Base-by-base conservation (phyloP, 352 stramenopile species). In the Globisporangium spiculum region DNA sequence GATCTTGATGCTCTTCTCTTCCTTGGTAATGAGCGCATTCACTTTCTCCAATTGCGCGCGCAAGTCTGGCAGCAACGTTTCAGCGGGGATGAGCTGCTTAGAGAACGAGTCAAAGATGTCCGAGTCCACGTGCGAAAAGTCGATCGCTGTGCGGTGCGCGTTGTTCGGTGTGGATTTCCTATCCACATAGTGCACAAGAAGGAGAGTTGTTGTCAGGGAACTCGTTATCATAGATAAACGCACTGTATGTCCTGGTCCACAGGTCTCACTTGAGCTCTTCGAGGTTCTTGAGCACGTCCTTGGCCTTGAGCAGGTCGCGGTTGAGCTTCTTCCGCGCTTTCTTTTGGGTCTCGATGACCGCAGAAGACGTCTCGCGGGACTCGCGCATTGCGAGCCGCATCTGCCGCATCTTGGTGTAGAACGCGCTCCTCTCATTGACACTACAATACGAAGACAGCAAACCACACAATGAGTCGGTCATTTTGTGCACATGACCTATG, bases 91-190 rank as follows among this genome's bases (percentile, higher is more conserved):
- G 30, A 90, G 78, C 67, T 90, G 84, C 66, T 86, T 90, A 0
- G 82, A 90, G 54, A 82, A 86, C 0, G 81, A 80, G 56, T 92
- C 84, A 44, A 92, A 90, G 7, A 73, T 71, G 62, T 90, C 82
- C 46, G 84, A 92, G 66, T 90, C 80, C 4, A 92, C 72, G 53
- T 83, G 64, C 3, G 73, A 69, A 12, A 74, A 69, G 14, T 82
- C 70, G 10, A 70, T 75, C 8, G 54, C 64, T 1, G 24, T 59
- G 34, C 65, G 72, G 12, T 65, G 57, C 32, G 60, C 8, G 46
- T 30, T 30, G 7, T 30, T 66, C 1, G 50, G 24, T 4, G 58
- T 30, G 4, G n/a, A 10, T 60, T 60, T 72, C 46, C 60, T 72
- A 20, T 30, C 22, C 50, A 57, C 22, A 34, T 9, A 34, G 52